A percentile compares a stretch with the other conserved stretches of the same genome.
These are phyloP conservation scores for Arctium minus DNA, from an alignment of 129 eudicot species.

Conservation along the genomic window DNA sequence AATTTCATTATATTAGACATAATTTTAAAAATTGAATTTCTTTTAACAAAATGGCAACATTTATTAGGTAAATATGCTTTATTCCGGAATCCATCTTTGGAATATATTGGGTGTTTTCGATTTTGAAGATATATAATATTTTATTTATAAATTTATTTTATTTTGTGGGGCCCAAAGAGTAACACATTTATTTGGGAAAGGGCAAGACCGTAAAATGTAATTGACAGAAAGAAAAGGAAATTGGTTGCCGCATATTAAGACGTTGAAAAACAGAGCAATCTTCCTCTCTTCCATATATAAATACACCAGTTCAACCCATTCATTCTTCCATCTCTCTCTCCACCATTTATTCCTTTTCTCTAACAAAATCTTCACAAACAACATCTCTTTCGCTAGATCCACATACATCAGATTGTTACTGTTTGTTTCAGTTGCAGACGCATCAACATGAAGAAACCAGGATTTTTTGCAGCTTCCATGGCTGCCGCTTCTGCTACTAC, in stretches of 20 bases:
- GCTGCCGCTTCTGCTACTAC: conserved; percentile 31
- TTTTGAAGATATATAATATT: no score
- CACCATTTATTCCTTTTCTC: not conserved
- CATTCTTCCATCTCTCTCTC: conserved; percentile 3
- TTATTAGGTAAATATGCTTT: no score
- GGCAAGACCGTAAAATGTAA: conserved; percentile 6
- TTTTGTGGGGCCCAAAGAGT: not conserved
- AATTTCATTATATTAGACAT: no score
- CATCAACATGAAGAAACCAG: conserved; percentile 31
- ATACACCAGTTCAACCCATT: conserved; percentile 4
- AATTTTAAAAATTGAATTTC: no score
- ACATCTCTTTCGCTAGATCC: not conserved
- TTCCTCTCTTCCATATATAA: conserved; percentile 12
- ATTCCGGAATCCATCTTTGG: no score
- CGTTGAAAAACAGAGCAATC: conserved; percentile 3
- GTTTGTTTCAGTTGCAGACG: not conserved
- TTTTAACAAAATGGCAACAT: no score
- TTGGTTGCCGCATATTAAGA: conserved; percentile 29
- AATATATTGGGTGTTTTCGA: no score
- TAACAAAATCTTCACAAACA: not conserved
- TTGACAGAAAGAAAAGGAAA: not conserved
- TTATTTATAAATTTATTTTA: no score
- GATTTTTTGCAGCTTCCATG: conserved; percentile 27
- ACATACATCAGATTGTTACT: not conserved
- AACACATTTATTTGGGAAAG: conserved; percentile 1